These are phyloP conservation scores for Gloeopeniophorella convolvens DNA, from an alignment of 768 basidiomycete genomes.

Conservation along the genomic window DNA sequence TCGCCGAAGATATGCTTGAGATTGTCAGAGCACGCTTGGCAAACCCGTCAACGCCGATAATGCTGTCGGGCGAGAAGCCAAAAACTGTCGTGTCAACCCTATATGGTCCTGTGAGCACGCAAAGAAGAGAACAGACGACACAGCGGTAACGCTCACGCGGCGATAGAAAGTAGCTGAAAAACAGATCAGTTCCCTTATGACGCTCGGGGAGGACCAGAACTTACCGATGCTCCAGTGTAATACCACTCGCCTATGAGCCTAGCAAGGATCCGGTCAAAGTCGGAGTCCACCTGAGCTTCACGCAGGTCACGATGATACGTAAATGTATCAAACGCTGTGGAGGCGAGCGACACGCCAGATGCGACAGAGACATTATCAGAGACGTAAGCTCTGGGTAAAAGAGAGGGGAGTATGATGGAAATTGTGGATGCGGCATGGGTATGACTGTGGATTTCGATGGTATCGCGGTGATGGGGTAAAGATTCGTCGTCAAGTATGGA, in stretches of 20 bases:
- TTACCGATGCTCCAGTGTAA: conserved; percentile 53
- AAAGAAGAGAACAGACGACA: background rate
- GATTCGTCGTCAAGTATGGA: conserved; percentile 8
- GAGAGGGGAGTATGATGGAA: conserved; percentile 16
- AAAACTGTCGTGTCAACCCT: conserved; percentile 54
- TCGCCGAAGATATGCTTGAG: conserved; percentile 52
- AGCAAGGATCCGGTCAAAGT: conserved; percentile 44
- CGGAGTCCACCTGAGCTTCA: conserved; percentile 38
- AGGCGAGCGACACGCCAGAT: conserved; percentile 26
- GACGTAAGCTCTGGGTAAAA: conserved; percentile 10
- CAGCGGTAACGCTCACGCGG: conserved; percentile 38
- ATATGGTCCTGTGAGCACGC: conserved; percentile 1
- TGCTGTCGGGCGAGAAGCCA: conserved; percentile 43
- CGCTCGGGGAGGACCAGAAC: conserved; percentile 16
- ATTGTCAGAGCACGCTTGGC: conserved; percentile 49
- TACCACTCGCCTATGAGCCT: conserved; percentile 58
- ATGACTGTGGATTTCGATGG: conserved; percentile 15
- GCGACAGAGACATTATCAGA: conserved; percentile 34
- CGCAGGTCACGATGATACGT: conserved; percentile 53
- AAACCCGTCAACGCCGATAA: conserved; percentile 43
- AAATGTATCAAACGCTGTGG: conserved; percentile 41
- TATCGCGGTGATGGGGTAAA: background rate
- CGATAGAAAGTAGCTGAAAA: conserved; percentile 50
- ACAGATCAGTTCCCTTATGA: background rate
- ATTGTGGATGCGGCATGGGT: background rate